Percentiles rank a stretch among this genome's conserved stretches.
Conservation (phyloP, 768 basidiomycete genomes). For the Auricularia sp. region DNA sequence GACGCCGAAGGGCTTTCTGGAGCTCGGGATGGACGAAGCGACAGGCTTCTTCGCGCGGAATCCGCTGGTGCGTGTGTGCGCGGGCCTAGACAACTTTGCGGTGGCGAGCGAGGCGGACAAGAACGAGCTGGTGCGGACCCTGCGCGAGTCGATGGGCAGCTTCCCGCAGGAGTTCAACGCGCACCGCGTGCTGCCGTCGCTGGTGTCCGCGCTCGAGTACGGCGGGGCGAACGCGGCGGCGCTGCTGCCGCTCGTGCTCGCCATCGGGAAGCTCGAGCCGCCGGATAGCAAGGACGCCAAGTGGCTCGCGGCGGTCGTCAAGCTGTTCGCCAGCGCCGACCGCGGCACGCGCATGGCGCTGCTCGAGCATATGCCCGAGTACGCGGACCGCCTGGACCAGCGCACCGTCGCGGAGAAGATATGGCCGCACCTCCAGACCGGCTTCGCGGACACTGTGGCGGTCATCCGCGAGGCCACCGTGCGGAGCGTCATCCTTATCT, state of each 20-base stretch:
- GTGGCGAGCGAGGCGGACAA: conserved; percentile 78
- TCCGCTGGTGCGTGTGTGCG: conserved; percentile 72
- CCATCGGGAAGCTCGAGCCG: conserved; percentile 62
- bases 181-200: conserved; percentile 78
- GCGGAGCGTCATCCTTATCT: conserved; percentile 72
- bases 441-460: conserved; percentile 90
- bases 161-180: conserved; percentile 83
- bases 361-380: conserved; percentile 75
- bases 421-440: conserved; percentile 95
- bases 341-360: conserved; percentile 91
- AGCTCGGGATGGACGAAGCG: conserved; percentile 60
- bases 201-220: conserved; percentile 67
- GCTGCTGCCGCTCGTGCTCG: conserved; percentile 77
- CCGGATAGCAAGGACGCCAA: conserved; percentile 53
- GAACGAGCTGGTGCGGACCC: conserved; percentile 51
- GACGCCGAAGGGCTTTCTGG: conserved; percentile 66
- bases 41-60: conserved; percentile 81
- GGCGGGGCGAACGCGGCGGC: conserved; percentile 66
- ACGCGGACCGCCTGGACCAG: conserved; percentile 79
- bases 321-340: conserved; percentile 81
- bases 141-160: conserved; percentile 69
- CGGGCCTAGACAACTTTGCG: conserved; percentile 77
- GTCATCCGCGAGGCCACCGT: conserved; percentile 92
- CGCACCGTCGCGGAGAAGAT: conserved; percentile 78
- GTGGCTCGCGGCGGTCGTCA: conserved; percentile 71